Evolutionary conservation across 768 basidiomycete species (phyloP), one percentile per base, ranked within the genome.

Genomic region (Lentinula guzmanii): DNA sequence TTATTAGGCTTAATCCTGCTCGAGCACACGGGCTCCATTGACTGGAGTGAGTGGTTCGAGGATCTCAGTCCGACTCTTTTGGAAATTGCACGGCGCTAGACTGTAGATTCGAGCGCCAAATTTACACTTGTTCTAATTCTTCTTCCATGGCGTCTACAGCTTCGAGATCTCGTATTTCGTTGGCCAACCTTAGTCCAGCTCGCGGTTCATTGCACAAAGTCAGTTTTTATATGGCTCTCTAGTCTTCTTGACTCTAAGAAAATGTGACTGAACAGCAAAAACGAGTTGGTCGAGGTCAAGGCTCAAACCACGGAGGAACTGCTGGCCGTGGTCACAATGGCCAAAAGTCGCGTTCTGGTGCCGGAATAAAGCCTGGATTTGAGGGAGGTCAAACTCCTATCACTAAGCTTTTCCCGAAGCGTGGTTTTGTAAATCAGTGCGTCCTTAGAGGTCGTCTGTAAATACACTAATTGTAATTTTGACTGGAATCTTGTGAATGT

Each of bases 351-450:
- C 86, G 96, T 64, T 86, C 93, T 4, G 95, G 95, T 1, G 86
- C 89, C 62, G 91, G 93, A 4, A 90, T 93, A 34, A 84, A 82
- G 66, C 80, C 85, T 31, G 88, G 92, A 5, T 99, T 98, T 65
- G 97, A 98, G 74, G 97, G 97, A 70, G 97, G 97, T 64, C 96
- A 98, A 72, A 98, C 96, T 4, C 92, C 96, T 13, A 86, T 98
- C 58, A 89, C 91, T 5, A 87, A 93, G 64, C 78, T 87, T 48
- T 91, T 95, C 70, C 97, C 97, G 5, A 99, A 99, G 78, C 83
- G 86, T 52, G 97, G 97, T 51, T 98, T 98, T 73, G 84, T 88
- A 62, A 98, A 97, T 75, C 84, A 85, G 96, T 97, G 16, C 50
- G 55, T 37, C 48, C 33, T 7, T n/a, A 28, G 11, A 42, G 31